Conservation (phyloP, 768 basidiomycete genomes). For the Tephrocybe sp. region DNA sequence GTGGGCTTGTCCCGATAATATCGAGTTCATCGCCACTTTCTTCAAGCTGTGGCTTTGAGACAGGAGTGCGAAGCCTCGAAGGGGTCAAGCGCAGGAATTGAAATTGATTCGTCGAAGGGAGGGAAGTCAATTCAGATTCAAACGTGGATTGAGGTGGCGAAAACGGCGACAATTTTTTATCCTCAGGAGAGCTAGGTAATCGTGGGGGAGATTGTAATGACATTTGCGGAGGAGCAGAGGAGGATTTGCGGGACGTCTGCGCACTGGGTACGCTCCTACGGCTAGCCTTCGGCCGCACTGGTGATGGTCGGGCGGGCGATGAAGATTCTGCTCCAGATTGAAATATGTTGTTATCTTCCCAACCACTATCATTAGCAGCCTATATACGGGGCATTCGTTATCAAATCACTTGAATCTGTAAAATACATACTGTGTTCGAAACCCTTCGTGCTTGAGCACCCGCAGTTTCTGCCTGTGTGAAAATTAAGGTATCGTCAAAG, state of each 20-base stretch:
- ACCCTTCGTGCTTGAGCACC: constrained; percentile 54
- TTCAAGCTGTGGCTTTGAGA: constrained; percentile 18
- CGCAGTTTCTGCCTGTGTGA: constrained; percentile 44
- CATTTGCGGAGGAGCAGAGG: constrained; percentile 67
- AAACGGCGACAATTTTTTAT: constrained; percentile 19
- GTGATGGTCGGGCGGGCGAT: constrained; percentile 69
- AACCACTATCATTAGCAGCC: constrained; percentile 69
- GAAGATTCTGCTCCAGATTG: constrained; percentile 91
- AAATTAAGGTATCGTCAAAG: constrained; percentile 4
- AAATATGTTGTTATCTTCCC: constrained; percentile 91
- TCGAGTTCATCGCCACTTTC: constrained; percentile 28
- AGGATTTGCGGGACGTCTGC: constrained; percentile 65
- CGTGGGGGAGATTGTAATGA: constrained; percentile 42
- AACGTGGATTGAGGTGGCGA: constrained; percentile 59
- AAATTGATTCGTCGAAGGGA: constrained; percentile 18
- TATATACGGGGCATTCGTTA: constrained; percentile 3
- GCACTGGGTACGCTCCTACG: constrained; percentile 35
- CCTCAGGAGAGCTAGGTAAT: constrained; percentile 21
- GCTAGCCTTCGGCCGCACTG: constrained; percentile 41
- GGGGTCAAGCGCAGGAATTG: constrained; percentile 3
- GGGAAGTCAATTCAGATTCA: constrained; percentile 48
- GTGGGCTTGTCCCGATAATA: constrained; percentile 6
- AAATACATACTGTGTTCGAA: constrained; percentile 41
- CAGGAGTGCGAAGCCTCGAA: background rate
- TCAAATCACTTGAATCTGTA: constrained; percentile 5